These are phyloP conservation scores for Neurospora sp. DNA, from an alignment of 495 filamentous ascomycete genomes.

Conservation along the genomic window DNA sequence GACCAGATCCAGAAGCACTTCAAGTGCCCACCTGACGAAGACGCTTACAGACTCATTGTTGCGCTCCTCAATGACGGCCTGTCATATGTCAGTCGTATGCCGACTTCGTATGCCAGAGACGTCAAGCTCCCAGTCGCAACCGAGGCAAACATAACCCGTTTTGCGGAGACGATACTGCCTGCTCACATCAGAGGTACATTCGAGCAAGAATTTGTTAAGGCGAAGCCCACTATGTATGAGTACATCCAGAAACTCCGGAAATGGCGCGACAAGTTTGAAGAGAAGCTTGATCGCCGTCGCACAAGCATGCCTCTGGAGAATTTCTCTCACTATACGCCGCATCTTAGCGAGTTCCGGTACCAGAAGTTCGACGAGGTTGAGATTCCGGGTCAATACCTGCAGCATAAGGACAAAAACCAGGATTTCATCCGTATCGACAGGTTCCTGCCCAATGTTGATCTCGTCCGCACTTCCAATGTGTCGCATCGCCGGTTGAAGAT, in stretches of 20 bases:
- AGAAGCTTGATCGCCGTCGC: constrained; percentile 83
- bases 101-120: constrained; percentile 74
- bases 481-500: constrained; percentile 92
- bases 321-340: constrained; percentile 54
- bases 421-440: constrained; percentile 95
- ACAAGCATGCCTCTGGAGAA: constrained; percentile 60
- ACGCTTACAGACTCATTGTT: constrained; percentile 95
- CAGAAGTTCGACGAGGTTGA: constrained; percentile 98
- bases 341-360: constrained; percentile 92
- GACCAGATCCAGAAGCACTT: constrained; percentile 98
- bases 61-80: constrained; percentile 91
- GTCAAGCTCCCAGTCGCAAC: constrained; percentile 83
- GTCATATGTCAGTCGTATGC: constrained; percentile 77
- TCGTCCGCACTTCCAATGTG: constrained; percentile 76
- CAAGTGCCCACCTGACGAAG: constrained; percentile 96
- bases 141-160: constrained; percentile 90
- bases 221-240: constrained; percentile 90
- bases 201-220: constrained; percentile 86
- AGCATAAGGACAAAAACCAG: constrained; percentile 96
- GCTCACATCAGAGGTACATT: constrained; percentile 87
- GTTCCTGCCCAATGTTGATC: constrained; percentile 87
- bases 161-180: constrained; percentile 91
- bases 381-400: constrained; percentile 91
- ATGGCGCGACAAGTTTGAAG: constrained; percentile 97
- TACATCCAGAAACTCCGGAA: constrained; percentile 95